phyloP scores from a whole-genome alignment of 768 basidiomycete genomes.

The Tremella fuciformis region DNA sequence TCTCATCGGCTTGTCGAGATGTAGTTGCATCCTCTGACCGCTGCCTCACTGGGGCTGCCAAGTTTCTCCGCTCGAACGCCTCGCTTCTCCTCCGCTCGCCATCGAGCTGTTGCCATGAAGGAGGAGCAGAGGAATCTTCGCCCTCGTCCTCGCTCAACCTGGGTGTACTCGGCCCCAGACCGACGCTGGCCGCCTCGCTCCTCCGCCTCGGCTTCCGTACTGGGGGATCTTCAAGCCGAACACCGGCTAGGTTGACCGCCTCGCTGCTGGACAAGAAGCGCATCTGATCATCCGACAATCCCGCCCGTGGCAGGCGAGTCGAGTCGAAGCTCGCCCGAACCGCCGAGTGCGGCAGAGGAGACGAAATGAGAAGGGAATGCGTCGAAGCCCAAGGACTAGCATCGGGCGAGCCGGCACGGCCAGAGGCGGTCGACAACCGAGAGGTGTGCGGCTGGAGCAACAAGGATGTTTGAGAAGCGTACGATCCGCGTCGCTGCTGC shows the following conservation, averaged over 20 bases:
- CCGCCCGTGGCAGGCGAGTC: constrained; percentile 25
- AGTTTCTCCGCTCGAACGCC: constrained; percentile 16
- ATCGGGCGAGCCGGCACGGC: constrained; percentile 12
- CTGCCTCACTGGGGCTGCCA: constrained; percentile 8
- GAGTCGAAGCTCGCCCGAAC: constrained; percentile 33
- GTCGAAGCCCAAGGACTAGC: constrained; percentile 36
- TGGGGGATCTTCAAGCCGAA: constrained; percentile 24
- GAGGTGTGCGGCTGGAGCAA: constrained; percentile 37
- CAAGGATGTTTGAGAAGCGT: constrained; percentile 18
- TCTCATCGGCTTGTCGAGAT: neutral
- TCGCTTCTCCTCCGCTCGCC: constrained; percentile 19
- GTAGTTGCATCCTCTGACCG: neutral
- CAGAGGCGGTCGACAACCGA: constrained; percentile 18
- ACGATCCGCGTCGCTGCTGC: neutral
- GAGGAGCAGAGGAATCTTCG: constrained; percentile 9
- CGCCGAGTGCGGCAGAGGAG: constrained; percentile 38
- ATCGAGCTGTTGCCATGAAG: constrained; percentile 26
- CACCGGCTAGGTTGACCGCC: constrained; percentile 23
- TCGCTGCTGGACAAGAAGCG: constrained; percentile 29
- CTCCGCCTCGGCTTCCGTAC: constrained; percentile 9
- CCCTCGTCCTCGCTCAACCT: constrained; percentile 6
- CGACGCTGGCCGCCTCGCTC: constrained; percentile 5
- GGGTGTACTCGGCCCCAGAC: neutral
- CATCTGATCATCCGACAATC: constrained; percentile 38
- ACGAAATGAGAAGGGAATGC: constrained; percentile 30